Percentiles rank a stretch among this genome's conserved stretches.
These are phyloP conservation scores for Gastrolobium villosum DNA, from an alignment of 306 rosid genomes.

Conservation along the genomic window DNA sequence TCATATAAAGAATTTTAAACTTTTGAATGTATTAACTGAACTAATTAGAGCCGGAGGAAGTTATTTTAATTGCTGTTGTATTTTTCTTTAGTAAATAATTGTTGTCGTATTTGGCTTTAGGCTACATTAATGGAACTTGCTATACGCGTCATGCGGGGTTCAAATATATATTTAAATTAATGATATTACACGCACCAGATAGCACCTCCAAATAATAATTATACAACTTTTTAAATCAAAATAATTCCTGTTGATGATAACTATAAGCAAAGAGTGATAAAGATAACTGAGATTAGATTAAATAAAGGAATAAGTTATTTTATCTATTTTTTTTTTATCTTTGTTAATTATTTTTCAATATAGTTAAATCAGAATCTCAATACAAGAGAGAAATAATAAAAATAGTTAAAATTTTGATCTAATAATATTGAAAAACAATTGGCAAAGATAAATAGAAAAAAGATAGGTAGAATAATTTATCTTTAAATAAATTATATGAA, in stretches of 20 bases:
- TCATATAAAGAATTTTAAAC: too few relatives aligned
- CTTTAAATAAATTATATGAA: neutral
- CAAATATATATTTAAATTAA: neutral
- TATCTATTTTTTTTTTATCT: too few relatives aligned
- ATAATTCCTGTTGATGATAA: neutral
- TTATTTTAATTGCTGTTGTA: neutral
- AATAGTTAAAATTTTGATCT: too few relatives aligned
- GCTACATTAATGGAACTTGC: neutral
- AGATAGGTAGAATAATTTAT: too few relatives aligned
- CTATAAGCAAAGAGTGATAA: neutral
- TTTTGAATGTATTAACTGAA: neutral
- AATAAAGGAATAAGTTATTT: neutral
- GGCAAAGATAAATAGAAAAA: too few relatives aligned
- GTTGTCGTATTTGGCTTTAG: neutral
- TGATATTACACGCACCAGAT: neutral
- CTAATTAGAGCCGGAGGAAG: neutral
- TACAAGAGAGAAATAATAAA: too few relatives aligned
- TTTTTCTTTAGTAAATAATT: neutral
- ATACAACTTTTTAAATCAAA: constrained; percentile 9
- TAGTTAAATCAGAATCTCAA: too few relatives aligned
- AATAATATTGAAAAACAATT: too few relatives aligned
- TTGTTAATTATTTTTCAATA: too few relatives aligned
- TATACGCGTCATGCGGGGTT: neutral
- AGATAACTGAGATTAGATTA: constrained; percentile 1
- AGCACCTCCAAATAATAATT: neutral